Evolutionary conservation across 164 flowering plant species (phyloP).

Genomic region (Tetrastigma voinierianum): DNA sequence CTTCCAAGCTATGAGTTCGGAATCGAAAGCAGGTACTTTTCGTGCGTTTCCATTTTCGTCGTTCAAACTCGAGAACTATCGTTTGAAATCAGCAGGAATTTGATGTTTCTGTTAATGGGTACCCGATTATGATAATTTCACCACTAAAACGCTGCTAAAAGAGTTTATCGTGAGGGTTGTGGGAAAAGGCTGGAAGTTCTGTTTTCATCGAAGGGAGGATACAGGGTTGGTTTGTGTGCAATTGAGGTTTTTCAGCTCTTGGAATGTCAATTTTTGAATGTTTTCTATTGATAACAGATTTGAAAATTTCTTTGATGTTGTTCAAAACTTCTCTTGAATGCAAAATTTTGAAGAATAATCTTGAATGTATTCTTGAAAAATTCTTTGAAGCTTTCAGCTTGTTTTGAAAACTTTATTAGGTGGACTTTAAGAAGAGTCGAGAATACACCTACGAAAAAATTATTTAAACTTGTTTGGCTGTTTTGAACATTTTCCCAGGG

Average conservation of each 20-base stretch:
- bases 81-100: constrained; percentile 40
- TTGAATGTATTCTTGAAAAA: too few relatives aligned
- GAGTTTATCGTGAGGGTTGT: constrained; percentile 51
- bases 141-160: constrained; percentile 24
- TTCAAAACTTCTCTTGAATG: too few relatives aligned
- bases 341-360: too few relatives aligned
- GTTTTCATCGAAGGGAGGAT: constrained; percentile 33
- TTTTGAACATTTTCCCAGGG: too few relatives aligned
- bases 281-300: constrained; percentile 22
- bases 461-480: too few relatives aligned
- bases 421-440: too few relatives aligned
- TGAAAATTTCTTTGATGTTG: constrained; percentile 30
- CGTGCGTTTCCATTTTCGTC: constrained; percentile 67
- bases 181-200: constrained; percentile 30
- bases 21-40: constrained; percentile 44
- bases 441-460: too few relatives aligned
- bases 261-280: constrained; percentile 35
- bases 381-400: too few relatives aligned
- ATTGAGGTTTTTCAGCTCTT: constrained; percentile 80
- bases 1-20: constrained; percentile 37
- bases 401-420: too few relatives aligned
- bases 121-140: constrained; percentile 28
- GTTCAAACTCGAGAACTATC: constrained; percentile 30
- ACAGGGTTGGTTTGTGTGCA: constrained; percentile 57
- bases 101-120: constrained; percentile 45